Base-by-base conservation (phyloP, 2,329 filamentous ascomycete genomes). In the Monosporascus sp. region DNA sequence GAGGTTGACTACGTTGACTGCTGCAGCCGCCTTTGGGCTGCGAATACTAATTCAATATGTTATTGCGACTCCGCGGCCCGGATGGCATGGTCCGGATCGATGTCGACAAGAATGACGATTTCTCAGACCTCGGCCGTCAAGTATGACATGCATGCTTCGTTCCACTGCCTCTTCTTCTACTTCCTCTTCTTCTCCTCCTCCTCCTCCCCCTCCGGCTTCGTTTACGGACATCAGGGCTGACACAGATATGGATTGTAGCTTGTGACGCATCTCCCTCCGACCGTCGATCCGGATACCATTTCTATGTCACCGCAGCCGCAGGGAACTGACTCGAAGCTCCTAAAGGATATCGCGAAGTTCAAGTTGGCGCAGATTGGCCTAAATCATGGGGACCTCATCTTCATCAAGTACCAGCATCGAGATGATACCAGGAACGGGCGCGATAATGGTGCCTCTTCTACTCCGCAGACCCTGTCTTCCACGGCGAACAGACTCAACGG, bases 81-180 rank as follows among this genome's bases (percentile, higher is more conserved):
- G 91, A 97, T 75, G 94, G 94, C 75, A 94, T 94, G 79, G 87
- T 92, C 72, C 88, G 94, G 63, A 78, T 97, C 65, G 89, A 80
- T 50, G 82, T 95, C 61, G 86, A 92, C 63, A 82, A 86, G 49
- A 79, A 81, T 43, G 85, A 89, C 58, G 85, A 86, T 0, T 96
- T 97, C 69, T 76, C 74, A 43, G 74, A 82, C n/a, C 73, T 87
- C 43, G 80, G 78, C 35, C 68, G 74, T 26, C 73, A 78, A 72
- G 82, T 84, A 68, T 51, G 65, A 22, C 24, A 46, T 35, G 9
- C 31, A 24, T 24, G n/a, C 18, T 43, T 22, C 40, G n/a, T 11
- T 45, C 46, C 5, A 20, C 22, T 35, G 18, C 38, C 26, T 44
- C 48, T 20, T n/a, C 48, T 45, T 17, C 31, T 8, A 17, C 9